Evolutionary conservation across 371 early-diverging fungal genomes (phyloP).

Genomic region (Saksenaea oblongispora): DNA sequence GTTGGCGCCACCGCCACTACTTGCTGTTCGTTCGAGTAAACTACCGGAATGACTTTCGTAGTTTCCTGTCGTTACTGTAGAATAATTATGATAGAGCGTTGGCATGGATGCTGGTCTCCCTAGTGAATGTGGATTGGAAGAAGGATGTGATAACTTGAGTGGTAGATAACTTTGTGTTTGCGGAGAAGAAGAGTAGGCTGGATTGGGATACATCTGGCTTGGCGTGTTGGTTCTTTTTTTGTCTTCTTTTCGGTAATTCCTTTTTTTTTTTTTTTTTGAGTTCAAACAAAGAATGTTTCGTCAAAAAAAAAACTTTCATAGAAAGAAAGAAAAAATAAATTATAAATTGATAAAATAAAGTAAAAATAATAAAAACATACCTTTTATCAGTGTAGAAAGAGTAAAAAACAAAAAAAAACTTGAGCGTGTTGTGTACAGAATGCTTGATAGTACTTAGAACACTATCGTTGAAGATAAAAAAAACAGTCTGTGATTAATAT

Average conservation of each 20-base stretch:
- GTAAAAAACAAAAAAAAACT: no score
- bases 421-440: no score
- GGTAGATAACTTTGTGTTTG: background rate
- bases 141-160: background rate
- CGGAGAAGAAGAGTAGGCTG: constrained; percentile 1
- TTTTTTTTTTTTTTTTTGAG: background rate
- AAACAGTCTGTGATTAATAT: constrained; percentile 1
- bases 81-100: background rate
- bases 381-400: no score
- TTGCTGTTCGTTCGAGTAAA: background rate
- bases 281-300: background rate
- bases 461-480: background rate
- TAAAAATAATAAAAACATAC: background rate
- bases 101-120: constrained; percentile 5
- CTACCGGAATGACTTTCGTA: background rate
- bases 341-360: background rate
- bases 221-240: background rate
- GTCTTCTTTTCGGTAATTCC: background rate
- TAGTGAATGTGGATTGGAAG: background rate
- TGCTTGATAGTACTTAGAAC: background rate
- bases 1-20: background rate
- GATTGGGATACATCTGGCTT: background rate
- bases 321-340: background rate
- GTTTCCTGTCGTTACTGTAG: background rate
- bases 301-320: background rate